Conservation (phyloP, 2,329 filamentous ascomycete genomes). For the Lasiodiplodia gonubiensis region DNA sequence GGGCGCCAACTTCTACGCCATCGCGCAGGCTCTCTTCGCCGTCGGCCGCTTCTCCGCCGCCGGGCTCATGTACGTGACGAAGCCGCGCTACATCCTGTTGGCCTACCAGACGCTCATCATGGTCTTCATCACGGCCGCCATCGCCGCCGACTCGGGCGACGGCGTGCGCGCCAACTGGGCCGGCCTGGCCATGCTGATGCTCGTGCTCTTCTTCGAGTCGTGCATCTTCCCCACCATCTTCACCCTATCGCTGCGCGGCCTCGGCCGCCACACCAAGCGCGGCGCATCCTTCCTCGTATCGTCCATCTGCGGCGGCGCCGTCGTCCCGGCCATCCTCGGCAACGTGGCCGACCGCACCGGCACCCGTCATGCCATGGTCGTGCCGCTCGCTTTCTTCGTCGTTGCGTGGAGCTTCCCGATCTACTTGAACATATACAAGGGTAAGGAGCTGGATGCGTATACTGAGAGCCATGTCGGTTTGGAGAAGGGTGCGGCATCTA, state of each 20-base stretch:
- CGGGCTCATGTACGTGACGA: conserved; percentile 45
- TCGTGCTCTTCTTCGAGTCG: conserved; percentile 47
- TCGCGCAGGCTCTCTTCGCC: conserved; percentile 47
- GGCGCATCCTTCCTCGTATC: conserved; percentile 46
- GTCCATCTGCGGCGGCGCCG: conserved; percentile 45
- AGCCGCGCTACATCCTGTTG: conserved; percentile 46
- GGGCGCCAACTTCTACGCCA: conserved; percentile 47
- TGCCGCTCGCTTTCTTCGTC: conserved; percentile 44
- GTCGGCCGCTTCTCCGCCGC: conserved; percentile 46
- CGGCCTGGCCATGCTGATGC: conserved; percentile 44
- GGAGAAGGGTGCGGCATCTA: conserved; percentile 27
- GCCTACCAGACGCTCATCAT: conserved; percentile 45
- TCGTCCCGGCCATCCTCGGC: conserved; percentile 44
- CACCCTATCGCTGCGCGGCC: conserved; percentile 44
- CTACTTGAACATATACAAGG: conserved; percentile 45
- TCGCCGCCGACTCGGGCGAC: conserved; percentile 41
- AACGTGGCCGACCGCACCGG: conserved; percentile 44
- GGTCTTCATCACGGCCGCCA: conserved; percentile 44
- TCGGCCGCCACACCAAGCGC: conserved; percentile 48
- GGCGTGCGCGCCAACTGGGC: conserved; percentile 42
- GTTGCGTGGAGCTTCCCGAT: conserved; percentile 45
- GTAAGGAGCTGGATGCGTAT: conserved; percentile 45
- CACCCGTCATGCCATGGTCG: conserved; percentile 44
- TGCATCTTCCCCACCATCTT: conserved; percentile 50
- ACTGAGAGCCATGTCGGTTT: conserved; percentile 41